phyloP scores from a whole-genome alignment of 2,329 filamentous ascomycete genomes.

The Trematosphaeria pertusa region DNA sequence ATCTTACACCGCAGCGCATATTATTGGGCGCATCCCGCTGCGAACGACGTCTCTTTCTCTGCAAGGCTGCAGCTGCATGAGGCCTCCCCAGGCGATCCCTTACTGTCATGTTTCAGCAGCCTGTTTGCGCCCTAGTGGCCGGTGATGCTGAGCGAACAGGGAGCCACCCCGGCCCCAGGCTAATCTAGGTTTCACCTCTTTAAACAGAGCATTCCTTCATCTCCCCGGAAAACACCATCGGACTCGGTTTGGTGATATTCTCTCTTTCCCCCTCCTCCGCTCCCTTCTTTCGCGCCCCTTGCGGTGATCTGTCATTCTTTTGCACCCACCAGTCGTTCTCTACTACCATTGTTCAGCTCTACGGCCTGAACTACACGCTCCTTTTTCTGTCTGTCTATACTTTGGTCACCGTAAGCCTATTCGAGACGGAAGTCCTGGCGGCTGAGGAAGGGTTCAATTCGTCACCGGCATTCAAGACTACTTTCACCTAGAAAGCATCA shows the following conservation, averaged over 20 bases:
- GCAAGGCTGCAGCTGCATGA: conserved; percentile 12
- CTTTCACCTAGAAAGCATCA: conserved; percentile 1
- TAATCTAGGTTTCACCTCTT: conserved; percentile 44
- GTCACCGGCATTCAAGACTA: conserved; percentile 3
- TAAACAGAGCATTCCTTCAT: conserved; percentile 49
- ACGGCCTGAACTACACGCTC: conserved; percentile 30
- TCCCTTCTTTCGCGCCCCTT: conserved; percentile 30
- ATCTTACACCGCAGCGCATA: neutral
- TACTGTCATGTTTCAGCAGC: conserved; percentile 41
- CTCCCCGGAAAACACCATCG: conserved; percentile 40
- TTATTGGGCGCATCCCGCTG: neutral
- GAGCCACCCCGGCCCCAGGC: conserved; percentile 25
- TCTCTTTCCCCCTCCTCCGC: conserved; percentile 26
- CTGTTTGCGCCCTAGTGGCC: conserved; percentile 32
- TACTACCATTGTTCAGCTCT: conserved; percentile 21
- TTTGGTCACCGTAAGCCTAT: conserved; percentile 15
- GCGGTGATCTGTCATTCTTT: conserved; percentile 40
- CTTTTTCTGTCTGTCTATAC: conserved; percentile 38
- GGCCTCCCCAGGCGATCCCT: conserved; percentile 27
- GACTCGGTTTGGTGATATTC: conserved; percentile 33
- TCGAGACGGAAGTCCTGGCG: conserved; percentile 33
- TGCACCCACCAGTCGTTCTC: conserved; percentile 34
- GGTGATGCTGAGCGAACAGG: conserved; percentile 26
- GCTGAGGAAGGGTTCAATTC: conserved; percentile 26
- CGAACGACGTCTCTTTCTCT: neutral